Base-by-base conservation (phyloP, 495 filamentous ascomycete genomes). In the Usnea hakonensis region DNA sequence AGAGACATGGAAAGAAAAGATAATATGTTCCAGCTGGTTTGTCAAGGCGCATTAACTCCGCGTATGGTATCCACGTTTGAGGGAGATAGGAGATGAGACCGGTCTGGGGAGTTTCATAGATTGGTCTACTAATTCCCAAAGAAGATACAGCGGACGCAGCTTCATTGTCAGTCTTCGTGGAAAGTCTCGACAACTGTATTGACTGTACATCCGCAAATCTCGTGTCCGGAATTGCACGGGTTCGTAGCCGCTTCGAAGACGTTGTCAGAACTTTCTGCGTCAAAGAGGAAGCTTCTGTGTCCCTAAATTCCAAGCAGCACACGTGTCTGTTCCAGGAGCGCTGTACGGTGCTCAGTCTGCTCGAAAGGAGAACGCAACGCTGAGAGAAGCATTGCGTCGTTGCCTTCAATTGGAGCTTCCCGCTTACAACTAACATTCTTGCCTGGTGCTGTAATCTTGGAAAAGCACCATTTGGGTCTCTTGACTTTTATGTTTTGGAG, bases 1-100 rank as follows among this genome's bases (percentile, higher is more conserved):
- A 98, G 40, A 95, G 79, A 69, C 93, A 96, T 19, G 94, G 94
- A 69, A 96, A 90, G 81, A 87, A 97, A 35, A 98, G 87, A 74
- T 97, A 97, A 75, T 94, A 92, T 48, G 93, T 90, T 66, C 94
- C 94, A 0, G 90, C 85, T 28, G 94, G 94, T 75, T 97, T 97
- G 75, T 98, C 92, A 65, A 97, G 83, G 19, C 94, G 87, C 65
- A 90, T 79, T 23, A 98, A 82, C 69, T 98, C 94, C n/a, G 88
- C 94, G 69, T 96, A 97, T 3, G 94, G 94, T 58, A 97, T 80
- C 81, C 87, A 87, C 61, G 88, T 82, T 19, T 69, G 57, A 10
- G 94, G 94, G 37, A 98, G 80, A 54, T 73, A 75, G 3, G 93
- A 90, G 59, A 97, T 75, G 23, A 97, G 71, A 53, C 92, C 92